These are phyloP conservation scores for Ilyonectria mors-panacis DNA, from an alignment of 2,329 filamentous ascomycete species.

Conservation along the genomic window DNA sequence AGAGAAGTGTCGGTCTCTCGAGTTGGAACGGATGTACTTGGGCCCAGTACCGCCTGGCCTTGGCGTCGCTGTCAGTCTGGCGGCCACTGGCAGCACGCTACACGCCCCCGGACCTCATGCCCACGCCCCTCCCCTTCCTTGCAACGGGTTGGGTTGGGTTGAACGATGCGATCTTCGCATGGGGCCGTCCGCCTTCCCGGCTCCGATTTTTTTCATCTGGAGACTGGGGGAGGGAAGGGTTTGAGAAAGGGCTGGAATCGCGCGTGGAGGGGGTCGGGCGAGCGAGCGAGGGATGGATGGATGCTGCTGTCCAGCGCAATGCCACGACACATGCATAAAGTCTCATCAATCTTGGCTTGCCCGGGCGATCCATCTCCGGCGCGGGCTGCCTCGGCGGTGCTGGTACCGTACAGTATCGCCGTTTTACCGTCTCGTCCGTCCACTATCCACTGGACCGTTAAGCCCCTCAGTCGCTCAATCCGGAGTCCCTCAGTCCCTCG, in stretches of 20 bases:
- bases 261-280: slow-evolving; percentile 30
- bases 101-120: slow-evolving; percentile 37
- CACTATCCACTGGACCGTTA: background rate
- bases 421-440: slow-evolving; percentile 4
- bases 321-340: slow-evolving; percentile 52
- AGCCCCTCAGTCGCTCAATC: no score
- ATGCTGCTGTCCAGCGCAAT: slow-evolving; percentile 43
- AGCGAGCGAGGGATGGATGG: slow-evolving; percentile 21
- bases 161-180: slow-evolving; percentile 49
- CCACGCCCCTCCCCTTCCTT: slow-evolving; percentile 21
- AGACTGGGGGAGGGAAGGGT: slow-evolving; percentile 32
- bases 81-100: slow-evolving; percentile 29
- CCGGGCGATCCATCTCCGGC: slow-evolving; percentile 35
- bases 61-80: slow-evolving; percentile 40
- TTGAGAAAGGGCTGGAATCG: slow-evolving; percentile 33
- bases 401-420: slow-evolving; percentile 7
- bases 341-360: slow-evolving; percentile 38
- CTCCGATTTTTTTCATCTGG: slow-evolving; percentile 45
- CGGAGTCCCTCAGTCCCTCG: slow-evolving; percentile 8
- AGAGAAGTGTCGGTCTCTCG: slow-evolving; percentile 31
- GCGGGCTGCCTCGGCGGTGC: slow-evolving; percentile 9
- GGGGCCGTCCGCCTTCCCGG: slow-evolving; percentile 43
- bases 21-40: slow-evolving; percentile 28
- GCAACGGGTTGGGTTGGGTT: slow-evolving; percentile 32
- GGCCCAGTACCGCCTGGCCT: slow-evolving; percentile 32